Evolutionary conservation across 129 eudicot species (phyloP).

Genomic region (Silybum marianum): DNA sequence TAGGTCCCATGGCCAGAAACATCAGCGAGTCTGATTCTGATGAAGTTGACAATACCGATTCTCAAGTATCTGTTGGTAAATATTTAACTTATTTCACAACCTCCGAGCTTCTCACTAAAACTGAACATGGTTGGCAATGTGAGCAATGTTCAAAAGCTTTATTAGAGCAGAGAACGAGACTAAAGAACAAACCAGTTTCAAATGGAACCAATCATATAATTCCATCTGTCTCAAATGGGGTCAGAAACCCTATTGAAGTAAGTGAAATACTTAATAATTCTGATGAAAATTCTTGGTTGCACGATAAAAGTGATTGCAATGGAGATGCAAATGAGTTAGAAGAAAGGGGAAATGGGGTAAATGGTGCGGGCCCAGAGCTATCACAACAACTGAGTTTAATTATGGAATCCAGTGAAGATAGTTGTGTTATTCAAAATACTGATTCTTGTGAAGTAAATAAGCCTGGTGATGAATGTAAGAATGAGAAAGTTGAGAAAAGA

Average conservation of each 20-base stretch:
- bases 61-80: slow-evolving; percentile 76
- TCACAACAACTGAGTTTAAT: slow-evolving; percentile 11
- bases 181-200: slow-evolving; percentile 30
- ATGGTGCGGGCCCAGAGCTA: slow-evolving; percentile 17
- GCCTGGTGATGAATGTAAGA: slow-evolving; percentile 1
- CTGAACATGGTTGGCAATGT: slow-evolving; percentile 92
- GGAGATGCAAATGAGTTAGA: no score
- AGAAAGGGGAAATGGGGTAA: slow-evolving; percentile 23
- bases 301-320: no score
- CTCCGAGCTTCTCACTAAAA: slow-evolving; percentile 68
- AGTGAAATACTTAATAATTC: neutral
- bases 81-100: slow-evolving; percentile 72
- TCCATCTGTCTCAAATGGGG: neutral
- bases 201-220: slow-evolving; percentile 30
- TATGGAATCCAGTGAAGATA: slow-evolving; percentile 1
- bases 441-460: slow-evolving; percentile 14
- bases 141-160: slow-evolving; percentile 72
- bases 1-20: slow-evolving; percentile 35
- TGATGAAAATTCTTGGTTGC: slow-evolving; percentile 25
- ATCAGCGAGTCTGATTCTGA: slow-evolving; percentile 68
- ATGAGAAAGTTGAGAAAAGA: slow-evolving; percentile 16
- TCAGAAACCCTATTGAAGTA: neutral
- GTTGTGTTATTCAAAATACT: slow-evolving; percentile 10
- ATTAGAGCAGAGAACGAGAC: slow-evolving; percentile 35
- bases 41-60: slow-evolving; percentile 72